phyloP scores from a whole-genome alignment of 2,329 filamentous ascomycete species.

The Fusarium subglutinans region DNA sequence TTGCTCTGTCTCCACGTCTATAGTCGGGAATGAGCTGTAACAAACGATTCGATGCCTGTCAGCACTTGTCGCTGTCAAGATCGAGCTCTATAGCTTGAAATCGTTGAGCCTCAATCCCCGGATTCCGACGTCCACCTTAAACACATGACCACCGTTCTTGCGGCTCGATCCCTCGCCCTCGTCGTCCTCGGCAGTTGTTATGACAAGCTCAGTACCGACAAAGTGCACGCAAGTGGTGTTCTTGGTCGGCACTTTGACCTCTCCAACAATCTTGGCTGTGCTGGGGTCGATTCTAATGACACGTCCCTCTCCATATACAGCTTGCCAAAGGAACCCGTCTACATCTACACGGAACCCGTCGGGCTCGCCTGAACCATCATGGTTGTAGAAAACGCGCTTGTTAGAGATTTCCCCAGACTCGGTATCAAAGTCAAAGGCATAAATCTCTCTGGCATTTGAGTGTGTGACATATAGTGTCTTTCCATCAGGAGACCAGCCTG shows the following conservation, averaged over 20 bases:
- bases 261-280: slow-evolving; percentile 74
- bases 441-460: slow-evolving; percentile 75
- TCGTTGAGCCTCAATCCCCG: slow-evolving; percentile 70
- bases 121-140: slow-evolving; percentile 80
- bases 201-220: slow-evolving; percentile 76
- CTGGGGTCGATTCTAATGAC: slow-evolving; percentile 77
- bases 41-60: neutral
- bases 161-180: slow-evolving; percentile 71
- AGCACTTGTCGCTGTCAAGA: neutral
- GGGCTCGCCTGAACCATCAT: slow-evolving; percentile 72
- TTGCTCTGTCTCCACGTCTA: neutral
- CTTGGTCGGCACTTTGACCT: slow-evolving; percentile 78
- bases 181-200: slow-evolving; percentile 79
- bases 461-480: slow-evolving; percentile 86
- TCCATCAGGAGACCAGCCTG: slow-evolving; percentile 79
- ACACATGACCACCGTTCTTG: slow-evolving; percentile 75
- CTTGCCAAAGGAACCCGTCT: slow-evolving; percentile 89
- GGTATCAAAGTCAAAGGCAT: slow-evolving; percentile 77
- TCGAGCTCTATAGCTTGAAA: slow-evolving; percentile 61
- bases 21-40: neutral
- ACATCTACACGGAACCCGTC: slow-evolving; percentile 88
- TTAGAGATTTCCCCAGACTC: slow-evolving; percentile 72
- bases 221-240: slow-evolving; percentile 86
- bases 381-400: slow-evolving; percentile 76
- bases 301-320: slow-evolving; percentile 80